These are phyloP conservation scores for Candida cerambycidarum DNA, from an alignment of 805 yeast species.

Conservation along the genomic window DNA sequence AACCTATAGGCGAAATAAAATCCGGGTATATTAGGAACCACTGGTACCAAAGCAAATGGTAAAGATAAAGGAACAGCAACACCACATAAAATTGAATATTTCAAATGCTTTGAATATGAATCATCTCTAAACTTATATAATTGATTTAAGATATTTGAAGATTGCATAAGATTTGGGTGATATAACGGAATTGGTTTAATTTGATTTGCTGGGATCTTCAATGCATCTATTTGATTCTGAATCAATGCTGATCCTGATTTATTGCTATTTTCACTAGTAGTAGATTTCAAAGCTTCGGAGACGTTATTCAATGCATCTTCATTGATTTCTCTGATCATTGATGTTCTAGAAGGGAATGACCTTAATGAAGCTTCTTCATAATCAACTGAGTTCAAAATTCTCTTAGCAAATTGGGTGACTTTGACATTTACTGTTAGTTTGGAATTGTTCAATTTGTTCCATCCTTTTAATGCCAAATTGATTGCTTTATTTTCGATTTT, in stretches of 20 bases:
- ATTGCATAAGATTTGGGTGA: slow-evolving; percentile 37
- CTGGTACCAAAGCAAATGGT: slow-evolving; percentile 79
- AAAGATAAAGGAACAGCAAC: slow-evolving; percentile 71
- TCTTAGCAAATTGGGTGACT: slow-evolving; percentile 54
- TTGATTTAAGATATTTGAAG: slow-evolving; percentile 34
- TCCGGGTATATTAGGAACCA: slow-evolving; percentile 92
- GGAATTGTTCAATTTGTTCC: slow-evolving; percentile 63
- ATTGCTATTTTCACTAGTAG: slow-evolving; percentile 5
- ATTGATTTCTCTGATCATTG: slow-evolving; percentile 53
- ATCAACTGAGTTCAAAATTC: slow-evolving; percentile 61
- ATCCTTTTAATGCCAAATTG: slow-evolving; percentile 51
- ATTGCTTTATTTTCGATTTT: slow-evolving; percentile 48
- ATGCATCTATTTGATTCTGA: slow-evolving; percentile 27
- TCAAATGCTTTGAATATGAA: slow-evolving; percentile 54
- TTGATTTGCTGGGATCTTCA: slow-evolving; percentile 27
- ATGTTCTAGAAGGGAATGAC: slow-evolving; percentile 68
- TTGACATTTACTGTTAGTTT: slow-evolving; percentile 54
- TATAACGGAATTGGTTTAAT: slow-evolving; percentile 41
- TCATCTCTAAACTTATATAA: slow-evolving; percentile 41
- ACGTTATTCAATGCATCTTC: slow-evolving; percentile 19
- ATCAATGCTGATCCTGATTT: slow-evolving; percentile 10
- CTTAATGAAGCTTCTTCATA: slow-evolving; percentile 78
- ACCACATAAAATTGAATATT: slow-evolving; percentile 52
- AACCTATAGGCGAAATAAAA: slow-evolving; percentile 78
- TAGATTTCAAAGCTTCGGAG: slow-evolving; percentile 6